A percentile compares a stretch with the other conserved stretches of the same genome.
Conservation (phyloP, 2,329 filamentous ascomycete species). For the Diatrype stigma region DNA sequence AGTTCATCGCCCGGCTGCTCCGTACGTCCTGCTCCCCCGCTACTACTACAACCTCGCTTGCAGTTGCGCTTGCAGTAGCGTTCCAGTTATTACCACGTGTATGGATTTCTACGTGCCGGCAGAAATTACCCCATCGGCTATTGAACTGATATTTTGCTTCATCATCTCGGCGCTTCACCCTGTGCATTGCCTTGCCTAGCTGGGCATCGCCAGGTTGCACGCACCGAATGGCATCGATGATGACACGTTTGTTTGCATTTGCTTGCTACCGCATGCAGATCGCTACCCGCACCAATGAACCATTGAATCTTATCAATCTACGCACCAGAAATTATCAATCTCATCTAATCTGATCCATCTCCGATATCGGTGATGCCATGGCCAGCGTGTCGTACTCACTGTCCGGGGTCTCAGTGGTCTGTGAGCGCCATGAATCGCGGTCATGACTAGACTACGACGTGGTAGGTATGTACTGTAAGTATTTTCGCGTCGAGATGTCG, state of each 20-base stretch:
- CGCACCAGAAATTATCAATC: constrained; percentile 20
- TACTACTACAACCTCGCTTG: background rate
- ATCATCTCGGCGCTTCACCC: background rate
- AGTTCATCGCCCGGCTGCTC: no score
- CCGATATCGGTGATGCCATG: constrained; percentile 11
- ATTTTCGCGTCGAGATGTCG: background rate
- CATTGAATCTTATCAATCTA: constrained; percentile 28
- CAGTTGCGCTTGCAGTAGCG: background rate
- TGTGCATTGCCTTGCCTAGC: background rate
- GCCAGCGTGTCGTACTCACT: background rate
- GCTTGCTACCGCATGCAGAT: background rate
- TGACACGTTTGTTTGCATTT: background rate
- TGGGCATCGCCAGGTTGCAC: no score
- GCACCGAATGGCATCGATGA: background rate
- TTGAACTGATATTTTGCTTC: background rate
- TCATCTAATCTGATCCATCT: constrained; percentile 18
- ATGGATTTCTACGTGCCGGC: background rate
- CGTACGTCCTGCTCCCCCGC: background rate
- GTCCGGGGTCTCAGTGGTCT: no score
- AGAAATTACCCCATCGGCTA: no score
- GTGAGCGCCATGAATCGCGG: no score
- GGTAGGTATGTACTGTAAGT: no score
- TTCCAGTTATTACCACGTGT: background rate
- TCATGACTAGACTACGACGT: no score
- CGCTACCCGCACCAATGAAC: background rate